Evolutionary conservation across 75 land plant species (phyloP).

Genomic region (Cupressus sempervirens): DNA sequence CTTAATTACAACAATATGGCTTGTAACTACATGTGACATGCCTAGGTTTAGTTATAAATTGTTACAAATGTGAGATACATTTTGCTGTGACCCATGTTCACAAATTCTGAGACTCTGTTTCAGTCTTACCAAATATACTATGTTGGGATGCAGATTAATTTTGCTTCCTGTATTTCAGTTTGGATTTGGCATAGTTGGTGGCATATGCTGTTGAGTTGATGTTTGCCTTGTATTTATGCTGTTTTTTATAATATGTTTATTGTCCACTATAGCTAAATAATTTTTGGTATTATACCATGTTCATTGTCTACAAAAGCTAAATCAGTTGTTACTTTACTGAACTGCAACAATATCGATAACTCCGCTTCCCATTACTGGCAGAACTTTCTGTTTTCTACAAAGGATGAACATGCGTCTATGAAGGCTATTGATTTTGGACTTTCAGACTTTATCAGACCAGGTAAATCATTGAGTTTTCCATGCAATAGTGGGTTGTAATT

Average conservation of each 20-base stretch:
- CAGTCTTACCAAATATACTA: not conserved
- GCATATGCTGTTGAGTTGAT: not conserved
- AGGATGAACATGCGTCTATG: conserved; percentile 43
- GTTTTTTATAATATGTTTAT: not conserved
- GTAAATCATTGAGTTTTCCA: conserved; percentile 12
- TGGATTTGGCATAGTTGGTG: not conserved
- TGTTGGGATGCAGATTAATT: not conserved
- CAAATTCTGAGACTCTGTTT: not conserved
- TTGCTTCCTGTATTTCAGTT: not conserved
- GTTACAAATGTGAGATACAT: not conserved
- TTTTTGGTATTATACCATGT: not conserved
- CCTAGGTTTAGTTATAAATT: not conserved
- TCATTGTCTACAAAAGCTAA: not conserved
- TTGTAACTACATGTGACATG: not conserved
- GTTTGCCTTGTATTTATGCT: not conserved
- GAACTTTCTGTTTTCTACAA: conserved; percentile 44
- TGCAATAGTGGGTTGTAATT: not conserved
- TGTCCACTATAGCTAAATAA: not conserved
- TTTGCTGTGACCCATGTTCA: not conserved
- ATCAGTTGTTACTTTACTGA: not conserved
- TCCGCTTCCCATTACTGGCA: not conserved
- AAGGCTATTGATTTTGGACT: conserved; percentile 52
- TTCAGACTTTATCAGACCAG: conserved; percentile 44
- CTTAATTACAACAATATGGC: not conserved
- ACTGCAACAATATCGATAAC: not conserved